phyloP scores from a whole-genome alignment of 148 eudicot genomes.

The Rhododendron ovatum region DNA sequence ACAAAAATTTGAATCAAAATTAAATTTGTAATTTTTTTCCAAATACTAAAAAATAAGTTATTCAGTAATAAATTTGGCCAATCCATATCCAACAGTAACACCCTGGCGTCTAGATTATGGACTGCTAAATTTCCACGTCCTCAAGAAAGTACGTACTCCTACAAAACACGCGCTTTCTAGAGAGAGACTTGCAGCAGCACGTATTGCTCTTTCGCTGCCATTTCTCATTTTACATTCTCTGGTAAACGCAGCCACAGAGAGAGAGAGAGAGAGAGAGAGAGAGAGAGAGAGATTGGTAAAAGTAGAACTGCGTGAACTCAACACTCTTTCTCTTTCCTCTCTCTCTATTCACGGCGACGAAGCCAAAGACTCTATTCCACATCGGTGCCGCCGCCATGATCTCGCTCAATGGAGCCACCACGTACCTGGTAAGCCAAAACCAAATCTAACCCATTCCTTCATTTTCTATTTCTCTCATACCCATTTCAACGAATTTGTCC shows the following conservation, averaged over 20 bases:
- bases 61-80: background rate
- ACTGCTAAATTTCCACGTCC: background rate
- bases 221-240: background rate
- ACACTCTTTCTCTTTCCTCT: slow-evolving; percentile 4
- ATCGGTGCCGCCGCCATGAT: slow-evolving; percentile 46
- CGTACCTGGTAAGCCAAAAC: slow-evolving; percentile 45
- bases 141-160: background rate
- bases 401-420: slow-evolving; percentile 44
- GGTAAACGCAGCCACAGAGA: background rate
- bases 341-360: background rate
- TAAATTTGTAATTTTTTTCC: no score
- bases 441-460: slow-evolving; percentile 19
- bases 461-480: slow-evolving; percentile 4
- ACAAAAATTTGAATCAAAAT: no score
- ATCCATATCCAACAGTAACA: background rate
- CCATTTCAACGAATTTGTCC: slow-evolving; percentile 17
- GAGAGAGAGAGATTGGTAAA: background rate
- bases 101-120: background rate
- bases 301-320: background rate
- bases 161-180: background rate
- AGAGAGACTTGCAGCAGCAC: no score
- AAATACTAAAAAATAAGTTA: no score
- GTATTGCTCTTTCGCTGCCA: background rate
- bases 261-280: background rate
- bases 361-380: background rate